Evolutionary conservation across 345 rosid genomes (phyloP).

Genomic region (Moringa oleifera): DNA sequence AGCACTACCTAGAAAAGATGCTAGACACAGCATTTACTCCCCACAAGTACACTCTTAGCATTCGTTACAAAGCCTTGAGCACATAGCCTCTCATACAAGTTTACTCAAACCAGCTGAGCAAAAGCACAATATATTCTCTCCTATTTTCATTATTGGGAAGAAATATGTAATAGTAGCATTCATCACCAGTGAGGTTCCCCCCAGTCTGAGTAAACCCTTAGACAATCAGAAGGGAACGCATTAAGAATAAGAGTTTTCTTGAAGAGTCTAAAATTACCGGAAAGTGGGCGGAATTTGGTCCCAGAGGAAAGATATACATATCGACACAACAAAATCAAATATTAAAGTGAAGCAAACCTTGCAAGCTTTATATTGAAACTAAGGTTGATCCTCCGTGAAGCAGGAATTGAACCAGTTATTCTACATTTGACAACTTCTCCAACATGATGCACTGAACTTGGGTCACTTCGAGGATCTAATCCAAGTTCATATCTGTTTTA

Average conservation of each 20-base stretch:
- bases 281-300: background rate
- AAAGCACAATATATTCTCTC: too few relatives aligned
- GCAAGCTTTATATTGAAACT: slow-evolving; percentile 72
- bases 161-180: too few relatives aligned
- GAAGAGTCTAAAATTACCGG: too few relatives aligned
- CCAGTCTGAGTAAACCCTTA: too few relatives aligned
- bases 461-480: slow-evolving; percentile 66
- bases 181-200: too few relatives aligned
- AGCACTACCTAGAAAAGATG: background rate
- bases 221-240: too few relatives aligned
- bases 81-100: too few relatives aligned
- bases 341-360: slow-evolving; percentile 44
- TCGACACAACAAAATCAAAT: background rate
- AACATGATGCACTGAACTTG: slow-evolving; percentile 63
- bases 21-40: background rate
- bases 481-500: slow-evolving; percentile 84
- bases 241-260: too few relatives aligned
- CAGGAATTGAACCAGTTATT: slow-evolving; percentile 55
- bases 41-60: background rate
- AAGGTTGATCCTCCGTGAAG: slow-evolving; percentile 71
- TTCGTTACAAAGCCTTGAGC: slow-evolving; percentile 1
- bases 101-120: background rate
- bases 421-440: slow-evolving; percentile 98
- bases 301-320: slow-evolving; percentile 2
- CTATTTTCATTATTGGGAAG: too few relatives aligned